Percentiles rank a stretch among this genome's conserved stretches.
These are phyloP conservation scores for Microsporum ferrugineum DNA, from an alignment of 2,329 filamentous ascomycete species.

Conservation along the genomic window DNA sequence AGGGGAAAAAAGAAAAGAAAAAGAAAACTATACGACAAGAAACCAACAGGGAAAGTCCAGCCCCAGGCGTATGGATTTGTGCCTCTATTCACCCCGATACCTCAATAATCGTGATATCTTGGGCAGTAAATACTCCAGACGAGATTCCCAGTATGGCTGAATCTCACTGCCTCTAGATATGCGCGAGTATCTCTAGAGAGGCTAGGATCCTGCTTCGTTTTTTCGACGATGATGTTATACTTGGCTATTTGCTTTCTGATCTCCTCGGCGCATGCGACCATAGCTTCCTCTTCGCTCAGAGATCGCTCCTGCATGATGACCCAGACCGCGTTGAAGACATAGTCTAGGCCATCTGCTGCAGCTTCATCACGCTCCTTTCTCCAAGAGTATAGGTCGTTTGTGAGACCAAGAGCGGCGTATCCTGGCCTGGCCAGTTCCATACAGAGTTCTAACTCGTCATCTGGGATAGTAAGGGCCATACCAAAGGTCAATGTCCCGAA, in stretches of 20 bases:
- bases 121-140: slow-evolving; percentile 30
- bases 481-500: slow-evolving; percentile 29
- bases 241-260: slow-evolving; percentile 19
- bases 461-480: slow-evolving; percentile 28
- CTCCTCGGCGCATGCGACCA: slow-evolving; percentile 15
- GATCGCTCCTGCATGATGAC: slow-evolving; percentile 30
- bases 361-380: slow-evolving; percentile 27
- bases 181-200: slow-evolving; percentile 19
- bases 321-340: slow-evolving; percentile 27
- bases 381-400: slow-evolving; percentile 34
- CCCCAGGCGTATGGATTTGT: neutral
- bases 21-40: neutral
- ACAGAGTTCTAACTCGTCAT: slow-evolving; percentile 24
- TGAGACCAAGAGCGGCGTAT: slow-evolving; percentile 23
- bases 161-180: slow-evolving; percentile 24
- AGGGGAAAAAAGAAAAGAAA: neutral
- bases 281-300: slow-evolving; percentile 21
- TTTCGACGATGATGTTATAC: slow-evolving; percentile 15
- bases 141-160: slow-evolving; percentile 25
- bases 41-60: neutral
- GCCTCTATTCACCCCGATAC: neutral
- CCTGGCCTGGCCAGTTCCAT: slow-evolving; percentile 21
- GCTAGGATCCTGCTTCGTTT: slow-evolving; percentile 9
- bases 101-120: slow-evolving; percentile 20
- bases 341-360: slow-evolving; percentile 17